Conservation (phyloP, 345 rosid species). For the Alliaria petiolata region DNA sequence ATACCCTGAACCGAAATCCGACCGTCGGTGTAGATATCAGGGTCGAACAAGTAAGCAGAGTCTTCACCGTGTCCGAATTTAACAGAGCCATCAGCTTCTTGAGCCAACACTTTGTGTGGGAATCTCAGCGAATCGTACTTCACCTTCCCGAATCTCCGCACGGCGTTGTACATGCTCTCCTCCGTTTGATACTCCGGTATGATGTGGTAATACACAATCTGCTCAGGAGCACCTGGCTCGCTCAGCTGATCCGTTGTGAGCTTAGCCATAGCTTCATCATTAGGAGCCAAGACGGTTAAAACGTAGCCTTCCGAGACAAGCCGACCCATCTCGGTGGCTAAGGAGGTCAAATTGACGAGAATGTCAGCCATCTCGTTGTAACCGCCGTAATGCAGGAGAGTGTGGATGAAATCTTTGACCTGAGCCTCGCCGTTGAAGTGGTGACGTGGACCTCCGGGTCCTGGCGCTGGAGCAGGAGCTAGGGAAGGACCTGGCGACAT, state of each 20-base stretch:
- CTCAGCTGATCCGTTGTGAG: conserved; percentile 83
- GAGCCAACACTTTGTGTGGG: conserved; percentile 81
- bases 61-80: conserved; percentile 76
- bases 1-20: conserved; percentile 94
- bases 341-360: conserved; percentile 78
- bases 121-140: conserved; percentile 75
- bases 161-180: conserved; percentile 98
- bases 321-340: conserved; percentile 94
- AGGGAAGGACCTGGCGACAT: conserved; percentile 94
- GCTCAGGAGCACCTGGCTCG: conserved; percentile 97
- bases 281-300: conserved; percentile 86
- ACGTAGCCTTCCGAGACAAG: conserved; percentile 91
- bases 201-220: conserved; percentile 80
- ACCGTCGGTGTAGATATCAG: conserved; percentile 94
- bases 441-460: conserved; percentile 83
- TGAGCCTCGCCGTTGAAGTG: conserved; percentile 88
- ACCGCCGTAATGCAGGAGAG: conserved; percentile 86
- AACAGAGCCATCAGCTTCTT: conserved; percentile 97
- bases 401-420: conserved; percentile 87
- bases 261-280: conserved; percentile 98
- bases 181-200: conserved; percentile 97
- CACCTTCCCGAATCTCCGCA: conserved; percentile 82
- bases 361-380: conserved; percentile 98
- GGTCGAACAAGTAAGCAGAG: conserved; percentile 82
- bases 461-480: conserved; percentile 96